Conservation (phyloP, 352 stramenopile genomes). For the Phytophthora brassicae region DNA sequence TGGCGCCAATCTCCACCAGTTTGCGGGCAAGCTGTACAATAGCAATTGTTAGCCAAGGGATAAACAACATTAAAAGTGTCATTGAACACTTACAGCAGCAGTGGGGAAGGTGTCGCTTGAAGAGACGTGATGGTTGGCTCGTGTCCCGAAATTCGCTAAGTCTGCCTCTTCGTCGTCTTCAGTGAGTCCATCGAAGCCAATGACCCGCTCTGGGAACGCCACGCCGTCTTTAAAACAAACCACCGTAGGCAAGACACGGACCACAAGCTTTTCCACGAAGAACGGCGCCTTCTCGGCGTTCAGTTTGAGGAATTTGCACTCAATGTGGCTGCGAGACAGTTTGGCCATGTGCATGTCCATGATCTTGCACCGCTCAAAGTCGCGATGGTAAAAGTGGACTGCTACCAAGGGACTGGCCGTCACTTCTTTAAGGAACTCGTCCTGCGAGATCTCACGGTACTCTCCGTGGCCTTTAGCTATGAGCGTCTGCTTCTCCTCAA, state of each 20-base stretch:
- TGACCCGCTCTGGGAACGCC: slow-evolving; percentile 85
- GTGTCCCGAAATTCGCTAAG: slow-evolving; percentile 38
- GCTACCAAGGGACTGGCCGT: slow-evolving; percentile 82
- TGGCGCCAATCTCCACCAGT: slow-evolving; percentile 59
- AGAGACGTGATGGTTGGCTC: slow-evolving; percentile 41
- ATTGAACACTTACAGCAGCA: slow-evolving; percentile 47
- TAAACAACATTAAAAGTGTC: background rate
- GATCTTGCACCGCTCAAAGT: slow-evolving; percentile 98
- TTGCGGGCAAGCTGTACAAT: slow-evolving; percentile 54
- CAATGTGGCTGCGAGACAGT: slow-evolving; percentile 68
- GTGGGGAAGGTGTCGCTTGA: slow-evolving; percentile 66
- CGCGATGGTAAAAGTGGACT: slow-evolving; percentile 96
- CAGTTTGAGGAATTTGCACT: slow-evolving; percentile 95
- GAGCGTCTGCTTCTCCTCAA: slow-evolving; percentile 58
- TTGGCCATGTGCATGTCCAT: slow-evolving; percentile 92
- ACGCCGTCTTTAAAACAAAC: slow-evolving; percentile 93
- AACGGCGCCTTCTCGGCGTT: slow-evolving; percentile 95
- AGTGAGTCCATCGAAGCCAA: slow-evolving; percentile 93
- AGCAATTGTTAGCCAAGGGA: slow-evolving; percentile 1
- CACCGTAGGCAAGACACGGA: slow-evolving; percentile 93
- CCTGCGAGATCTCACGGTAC: slow-evolving; percentile 92
- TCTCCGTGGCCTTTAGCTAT: slow-evolving; percentile 78
- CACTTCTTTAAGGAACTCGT: slow-evolving; percentile 96
- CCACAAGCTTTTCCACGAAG: slow-evolving; percentile 92
- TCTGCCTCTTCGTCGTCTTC: slow-evolving; percentile 70